Evolutionary conservation across 2,329 filamentous ascomycete species (phyloP), one percentile per base, ranked within the genome.

Genomic region (Talaromyces albobiverticillius): DNA sequence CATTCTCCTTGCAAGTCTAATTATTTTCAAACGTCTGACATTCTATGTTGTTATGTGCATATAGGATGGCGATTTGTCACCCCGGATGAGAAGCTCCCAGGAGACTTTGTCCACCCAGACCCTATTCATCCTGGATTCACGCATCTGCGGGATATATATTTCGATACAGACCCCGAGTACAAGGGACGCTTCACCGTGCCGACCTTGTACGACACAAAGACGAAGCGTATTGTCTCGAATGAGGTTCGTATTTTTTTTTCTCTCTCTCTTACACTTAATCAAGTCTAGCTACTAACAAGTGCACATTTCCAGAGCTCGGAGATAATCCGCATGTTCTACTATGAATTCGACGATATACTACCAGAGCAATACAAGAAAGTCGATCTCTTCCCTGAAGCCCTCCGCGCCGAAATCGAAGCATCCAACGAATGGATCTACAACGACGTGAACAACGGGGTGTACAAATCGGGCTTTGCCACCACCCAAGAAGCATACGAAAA

Each of bases 241-340:
- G 92, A 96, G 80, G 90, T 76, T 58, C 32, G 62, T 56, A 20
- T 31, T 3, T 8, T 4, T 14, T 8, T 18, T 7, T 22, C 20
- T 4, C 18, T 13, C 16, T 3, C 22, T 14, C 6, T 13, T 25
- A n/a, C n/a, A n/a, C n/a, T n/a, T n/a, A n/a, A 11, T 38, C 36
- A n/a, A 13, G 13, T 7, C 42, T 9, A 22, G 23, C 42, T 46
- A n/a, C n/a, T n/a, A n/a, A n/a, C n/a, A 47, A 47, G 16, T 2
- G 4, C 20, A 31, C 31, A 11, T 57, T 7, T 14, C 14, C 11
- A 75, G 72, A 78, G 88, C 71, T 86, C 86, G 61, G 92, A 96
- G 76, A 96, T 96, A 68, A 85, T 96, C 69, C 86, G 92, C 67
- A 95, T 96, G 89, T 78, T 96, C 58, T 89, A 89, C 67, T 81